Base-by-base conservation (phyloP, 1,284 basidiomycete species). In the Ganoderma multipileum region DNA sequence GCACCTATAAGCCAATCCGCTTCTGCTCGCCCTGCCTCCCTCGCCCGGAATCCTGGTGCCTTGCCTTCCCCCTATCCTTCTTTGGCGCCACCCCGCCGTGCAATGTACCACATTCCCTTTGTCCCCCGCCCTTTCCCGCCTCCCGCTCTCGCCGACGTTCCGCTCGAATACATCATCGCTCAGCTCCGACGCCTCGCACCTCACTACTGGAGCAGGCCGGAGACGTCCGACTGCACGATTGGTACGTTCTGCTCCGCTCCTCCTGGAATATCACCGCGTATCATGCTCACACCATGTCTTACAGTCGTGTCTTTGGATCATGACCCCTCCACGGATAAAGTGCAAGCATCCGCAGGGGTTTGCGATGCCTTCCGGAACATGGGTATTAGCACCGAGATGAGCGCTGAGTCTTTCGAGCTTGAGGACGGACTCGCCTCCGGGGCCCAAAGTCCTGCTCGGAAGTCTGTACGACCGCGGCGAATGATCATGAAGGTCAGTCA, bases 151-250 rank as follows among this genome's bases (percentile, higher is more conserved):
- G 82, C 84, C 68, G 86, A 84, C 75, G 88, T 92, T 57, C 90
- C 91, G 65, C 81, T 87, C 72, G 89, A 90, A 76, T 92, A 92
- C 74, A 89, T 92, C 75, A 79, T 91, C 75, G 86, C 89, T 76
- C 87, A 90, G 76, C 86, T 94, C 62, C 89, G 86, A 77, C 82
- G 81, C 74, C 82, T 93, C 69, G 91, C 91, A 20, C 81, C 87
- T 39, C 81, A 84, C 64, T 91, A 89, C 79, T 93, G 91, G 90
- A 85, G 89, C 75, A 89, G 87, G 73, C 84, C 86, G 70, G 89
- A 92, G 74, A 91, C 89, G 0, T 85, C 92, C 26, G 90, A 93
- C 79, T 92, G 90, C 80, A 90, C 92, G 58, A 84, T 93, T 71
- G 84, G 92, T 92, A 74, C 67, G 89, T 81, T 52, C 69, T 50